Percentiles rank a stretch among this genome's conserved stretches.
Conservation (phyloP, 2,329 filamentous ascomycete genomes). For the Westerdykella aurantiaca region DNA sequence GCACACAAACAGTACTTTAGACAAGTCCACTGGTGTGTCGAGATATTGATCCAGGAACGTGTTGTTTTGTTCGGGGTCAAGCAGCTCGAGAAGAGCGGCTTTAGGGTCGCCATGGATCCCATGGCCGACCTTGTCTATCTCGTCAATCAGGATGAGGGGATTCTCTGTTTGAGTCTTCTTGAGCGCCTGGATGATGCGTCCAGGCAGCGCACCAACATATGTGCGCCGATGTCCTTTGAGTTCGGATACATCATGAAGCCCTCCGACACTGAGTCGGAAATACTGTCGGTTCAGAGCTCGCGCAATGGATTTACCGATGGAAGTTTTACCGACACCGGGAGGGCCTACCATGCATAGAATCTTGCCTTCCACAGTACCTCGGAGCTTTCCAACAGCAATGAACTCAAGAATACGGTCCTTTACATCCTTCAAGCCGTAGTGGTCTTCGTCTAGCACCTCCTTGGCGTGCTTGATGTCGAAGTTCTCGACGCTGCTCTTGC, state of each 20-base stretch:
- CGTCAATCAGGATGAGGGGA: conserved; percentile 90
- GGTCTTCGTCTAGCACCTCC: conserved; percentile 88
- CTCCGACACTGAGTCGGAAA: conserved; percentile 96
- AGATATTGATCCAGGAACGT: conserved; percentile 98
- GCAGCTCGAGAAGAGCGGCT: conserved; percentile 83
- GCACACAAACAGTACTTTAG: conserved; percentile 96
- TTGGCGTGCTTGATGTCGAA: conserved; percentile 91
- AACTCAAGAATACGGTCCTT: conserved; percentile 98
- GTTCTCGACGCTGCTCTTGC: conserved; percentile 89
- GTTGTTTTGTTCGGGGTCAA: conserved; percentile 95
- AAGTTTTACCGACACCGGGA: conserved; percentile 96
- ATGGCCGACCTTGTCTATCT: conserved; percentile 95
- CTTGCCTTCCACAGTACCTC: conserved; percentile 95
- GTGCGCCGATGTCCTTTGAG: conserved; percentile 97
- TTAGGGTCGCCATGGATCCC: conserved; percentile 96
- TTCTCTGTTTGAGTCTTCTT: conserved; percentile 99
- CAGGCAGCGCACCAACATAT: conserved; percentile 91
- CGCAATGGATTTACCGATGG: conserved; percentile 96
- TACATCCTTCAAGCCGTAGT: conserved; percentile 94
- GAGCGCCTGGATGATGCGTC: conserved; percentile 93
- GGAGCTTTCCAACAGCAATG: conserved; percentile 93
- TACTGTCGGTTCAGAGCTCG: conserved; percentile 92
- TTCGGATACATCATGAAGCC: conserved; percentile 93
- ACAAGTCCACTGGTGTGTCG: conserved; percentile 94
- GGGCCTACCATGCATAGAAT: conserved; percentile 97